Percentiles rank a stretch among this genome's conserved stretches.
phyloP scores from a whole-genome alignment of 2,329 filamentous ascomycete genomes.

The Coleophoma eucalyptorum region DNA sequence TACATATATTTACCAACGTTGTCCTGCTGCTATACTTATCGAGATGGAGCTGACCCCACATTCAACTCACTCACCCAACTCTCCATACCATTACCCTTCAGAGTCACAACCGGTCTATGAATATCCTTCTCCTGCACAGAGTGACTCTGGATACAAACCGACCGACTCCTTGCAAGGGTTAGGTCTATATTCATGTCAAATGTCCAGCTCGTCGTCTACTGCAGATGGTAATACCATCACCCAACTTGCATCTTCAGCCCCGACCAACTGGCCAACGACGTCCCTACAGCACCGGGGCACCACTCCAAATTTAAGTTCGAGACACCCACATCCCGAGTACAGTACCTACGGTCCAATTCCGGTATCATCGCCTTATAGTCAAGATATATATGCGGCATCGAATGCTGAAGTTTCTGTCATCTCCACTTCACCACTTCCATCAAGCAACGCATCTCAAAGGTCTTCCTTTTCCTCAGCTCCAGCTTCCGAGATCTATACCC shows the following conservation, averaged over 20 bases:
- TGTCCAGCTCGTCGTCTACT: conserved; percentile 21
- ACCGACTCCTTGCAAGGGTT: conserved; percentile 23
- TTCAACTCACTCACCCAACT: conserved; percentile 24
- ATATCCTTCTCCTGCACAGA: conserved; percentile 28
- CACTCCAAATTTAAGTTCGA: conserved; percentile 29
- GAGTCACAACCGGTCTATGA: conserved; percentile 25
- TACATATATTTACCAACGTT: background rate
- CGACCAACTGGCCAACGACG: conserved; percentile 21
- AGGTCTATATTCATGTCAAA: conserved; percentile 24
- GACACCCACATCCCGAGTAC: conserved; percentile 44
- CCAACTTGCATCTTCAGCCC: conserved; percentile 15
- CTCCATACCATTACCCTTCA: conserved; percentile 23
- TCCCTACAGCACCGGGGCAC: conserved; percentile 18
- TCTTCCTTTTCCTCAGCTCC: conserved; percentile 29
- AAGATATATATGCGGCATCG: conserved; percentile 42
- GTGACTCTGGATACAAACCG: conserved; percentile 23
- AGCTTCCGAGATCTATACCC: conserved; percentile 24
- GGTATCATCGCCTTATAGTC: conserved; percentile 38
- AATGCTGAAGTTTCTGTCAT: conserved; percentile 27
- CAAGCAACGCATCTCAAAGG: conserved; percentile 24
- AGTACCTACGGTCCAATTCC: conserved; percentile 45
- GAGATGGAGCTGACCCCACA: conserved; percentile 28
- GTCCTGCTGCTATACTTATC: conserved; percentile 3
- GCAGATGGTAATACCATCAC: conserved; percentile 14
- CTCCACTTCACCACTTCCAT: conserved; percentile 24